phyloP scores from a whole-genome alignment of 805 yeast genomes.

The Metschnikowia peoriensis region DNA sequence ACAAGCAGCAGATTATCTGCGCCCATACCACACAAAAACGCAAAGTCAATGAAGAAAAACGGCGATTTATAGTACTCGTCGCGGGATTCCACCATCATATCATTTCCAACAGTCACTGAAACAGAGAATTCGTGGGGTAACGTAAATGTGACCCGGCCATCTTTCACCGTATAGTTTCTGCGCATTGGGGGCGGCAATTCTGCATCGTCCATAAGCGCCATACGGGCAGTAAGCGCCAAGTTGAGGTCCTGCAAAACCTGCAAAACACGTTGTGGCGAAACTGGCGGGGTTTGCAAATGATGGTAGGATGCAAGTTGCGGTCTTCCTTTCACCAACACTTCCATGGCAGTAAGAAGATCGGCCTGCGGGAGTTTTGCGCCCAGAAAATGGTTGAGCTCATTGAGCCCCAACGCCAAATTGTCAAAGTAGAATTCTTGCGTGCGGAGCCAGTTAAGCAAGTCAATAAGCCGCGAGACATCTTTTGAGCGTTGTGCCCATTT shows the following conservation, averaged over 20 bases:
- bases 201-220: conserved; percentile 58
- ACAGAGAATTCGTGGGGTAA: conserved; percentile 63
- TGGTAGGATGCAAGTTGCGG: conserved; percentile 71
- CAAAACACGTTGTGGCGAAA: conserved; percentile 57
- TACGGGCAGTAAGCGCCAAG: conserved; percentile 66
- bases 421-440: conserved; percentile 71
- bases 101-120: conserved; percentile 68
- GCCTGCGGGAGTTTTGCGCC: conserved; percentile 93
- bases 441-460: conserved; percentile 83
- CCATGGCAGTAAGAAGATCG: conserved; percentile 82
- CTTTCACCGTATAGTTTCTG: conserved; percentile 55
- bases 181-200: conserved; percentile 60
- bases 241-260: conserved; percentile 67
- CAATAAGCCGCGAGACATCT: conserved; percentile 74
- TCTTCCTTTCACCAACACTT: conserved; percentile 74
- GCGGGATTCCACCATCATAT: conserved; percentile 45
- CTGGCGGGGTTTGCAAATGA: conserved; percentile 46
- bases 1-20: conserved; percentile 34
- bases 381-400: conserved; percentile 65
- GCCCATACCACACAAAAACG: conserved; percentile 54
- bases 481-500: conserved; percentile 83
- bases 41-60: conserved; percentile 75
- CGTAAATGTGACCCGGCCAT: conserved; percentile 73
- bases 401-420: conserved; percentile 60
- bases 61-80: conserved; percentile 52